Conservation (phyloP, 345 rosid genomes). For the Brassica nigra region DNA sequence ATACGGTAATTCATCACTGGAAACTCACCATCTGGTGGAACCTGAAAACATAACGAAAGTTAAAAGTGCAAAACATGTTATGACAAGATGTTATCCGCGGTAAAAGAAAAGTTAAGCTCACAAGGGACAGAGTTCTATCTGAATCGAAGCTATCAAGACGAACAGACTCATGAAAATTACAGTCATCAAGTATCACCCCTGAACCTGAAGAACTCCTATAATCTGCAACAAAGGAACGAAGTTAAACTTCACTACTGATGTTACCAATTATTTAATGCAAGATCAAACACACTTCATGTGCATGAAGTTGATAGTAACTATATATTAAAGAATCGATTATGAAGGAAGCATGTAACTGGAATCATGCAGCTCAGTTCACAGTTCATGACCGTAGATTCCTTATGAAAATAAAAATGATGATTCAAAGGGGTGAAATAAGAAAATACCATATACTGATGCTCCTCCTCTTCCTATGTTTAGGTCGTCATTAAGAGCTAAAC, state of each 20-base stretch:
- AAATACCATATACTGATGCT: slow-evolving; percentile 68
- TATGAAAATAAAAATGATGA: background rate
- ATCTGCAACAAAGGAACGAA: slow-evolving; percentile 53
- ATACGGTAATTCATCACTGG: slow-evolving; percentile 99
- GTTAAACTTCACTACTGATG: background rate
- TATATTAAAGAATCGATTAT: too few relatives aligned
- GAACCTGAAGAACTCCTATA: slow-evolving; percentile 82
- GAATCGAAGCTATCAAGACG: slow-evolving; percentile 87
- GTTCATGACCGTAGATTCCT: background rate
- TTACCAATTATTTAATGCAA: background rate
- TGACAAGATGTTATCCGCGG: background rate
- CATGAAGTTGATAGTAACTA: slow-evolving; percentile 5
- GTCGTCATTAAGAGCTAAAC: slow-evolving; percentile 95
- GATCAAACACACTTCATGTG: background rate
- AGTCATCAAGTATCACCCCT: slow-evolving; percentile 94
- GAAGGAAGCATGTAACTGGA: too few relatives aligned
- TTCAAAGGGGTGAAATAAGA: slow-evolving; percentile 19
- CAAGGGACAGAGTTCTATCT: slow-evolving; percentile 89
- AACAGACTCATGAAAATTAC: slow-evolving; percentile 98
- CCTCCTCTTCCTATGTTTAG: slow-evolving; percentile 78
- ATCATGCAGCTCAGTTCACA: slow-evolving; percentile 12
- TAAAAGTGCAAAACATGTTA: slow-evolving; percentile 18
- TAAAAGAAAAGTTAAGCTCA: slow-evolving; percentile 42
- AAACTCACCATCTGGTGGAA: slow-evolving; percentile 98
- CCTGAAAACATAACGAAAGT: slow-evolving; percentile 50